phyloP scores from a whole-genome alignment of 345 rosid genomes.

The Eucalyptus marginata region DNA sequence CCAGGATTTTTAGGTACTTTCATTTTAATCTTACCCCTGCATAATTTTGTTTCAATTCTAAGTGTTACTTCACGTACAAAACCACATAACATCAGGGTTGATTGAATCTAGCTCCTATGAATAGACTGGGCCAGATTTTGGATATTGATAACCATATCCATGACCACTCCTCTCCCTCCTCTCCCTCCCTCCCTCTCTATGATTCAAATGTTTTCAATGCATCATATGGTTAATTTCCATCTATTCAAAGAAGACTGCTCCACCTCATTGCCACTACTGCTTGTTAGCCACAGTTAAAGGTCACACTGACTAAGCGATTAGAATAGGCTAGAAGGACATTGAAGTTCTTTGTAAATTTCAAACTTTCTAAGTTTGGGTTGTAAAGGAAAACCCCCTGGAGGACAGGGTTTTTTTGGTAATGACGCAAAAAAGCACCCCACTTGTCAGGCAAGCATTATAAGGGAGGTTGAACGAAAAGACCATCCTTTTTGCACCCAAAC shows the following conservation, averaged over 20 bases:
- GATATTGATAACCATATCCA: background rate
- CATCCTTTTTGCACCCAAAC: background rate
- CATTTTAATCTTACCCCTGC: background rate
- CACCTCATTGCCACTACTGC: background rate
- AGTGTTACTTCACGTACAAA: background rate
- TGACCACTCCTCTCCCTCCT: background rate
- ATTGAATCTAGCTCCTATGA: background rate
- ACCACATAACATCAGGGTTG: background rate
- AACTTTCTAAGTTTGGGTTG: background rate
- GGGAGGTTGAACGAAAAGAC: background rate
- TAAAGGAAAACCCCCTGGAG: background rate
- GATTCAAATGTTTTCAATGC: background rate
- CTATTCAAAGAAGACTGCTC: background rate
- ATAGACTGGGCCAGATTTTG: background rate
- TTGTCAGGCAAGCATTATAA: background rate
- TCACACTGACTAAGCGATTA: background rate
- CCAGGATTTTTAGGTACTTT: background rate
- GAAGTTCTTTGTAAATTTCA: background rate
- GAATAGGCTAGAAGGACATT: background rate
- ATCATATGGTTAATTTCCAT: background rate
- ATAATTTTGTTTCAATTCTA: background rate
- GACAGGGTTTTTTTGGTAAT: background rate
- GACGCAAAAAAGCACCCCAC: background rate
- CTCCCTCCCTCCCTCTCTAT: background rate
- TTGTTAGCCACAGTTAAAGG: background rate